phyloP scores from a whole-genome alignment of 176 grass and related monocot species.

The Musa beccarii region DNA sequence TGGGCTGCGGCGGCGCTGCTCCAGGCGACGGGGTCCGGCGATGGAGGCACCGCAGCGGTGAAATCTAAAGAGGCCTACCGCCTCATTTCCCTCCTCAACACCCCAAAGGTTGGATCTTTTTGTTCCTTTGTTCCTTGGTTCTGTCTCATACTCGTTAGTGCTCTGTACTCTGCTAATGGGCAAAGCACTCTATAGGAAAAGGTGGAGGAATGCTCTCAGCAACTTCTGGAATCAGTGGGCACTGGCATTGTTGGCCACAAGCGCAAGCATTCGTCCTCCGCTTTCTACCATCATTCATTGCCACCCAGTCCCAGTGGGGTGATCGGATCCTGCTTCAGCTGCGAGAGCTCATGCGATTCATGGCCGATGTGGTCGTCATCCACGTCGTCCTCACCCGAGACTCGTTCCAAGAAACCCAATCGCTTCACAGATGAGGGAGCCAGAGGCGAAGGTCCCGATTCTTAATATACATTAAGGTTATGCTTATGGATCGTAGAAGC shows the following conservation, averaged over 20 bases:
- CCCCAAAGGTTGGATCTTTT: conserved; percentile 38
- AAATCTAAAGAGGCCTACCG: conserved; percentile 15
- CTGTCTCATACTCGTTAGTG: neutral
- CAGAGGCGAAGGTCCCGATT: neutral
- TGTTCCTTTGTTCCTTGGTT: neutral
- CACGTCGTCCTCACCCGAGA: conserved; percentile 31
- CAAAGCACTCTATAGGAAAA: conserved; percentile 33
- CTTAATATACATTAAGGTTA: neutral
- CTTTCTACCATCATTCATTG: conserved; percentile 21
- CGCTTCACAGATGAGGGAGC: neutral
- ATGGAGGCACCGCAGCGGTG: neutral
- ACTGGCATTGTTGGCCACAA: conserved; percentile 23
- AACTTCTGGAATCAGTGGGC: conserved; percentile 26
- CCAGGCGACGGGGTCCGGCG: conserved; percentile 19
- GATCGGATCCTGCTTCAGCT: conserved; percentile 57
- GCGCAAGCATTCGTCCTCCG: conserved; percentile 33
- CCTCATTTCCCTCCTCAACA: conserved; percentile 39
- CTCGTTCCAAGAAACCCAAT: neutral
- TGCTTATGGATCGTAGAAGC: neutral
- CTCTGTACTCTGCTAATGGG: neutral
- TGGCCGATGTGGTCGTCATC: conserved; percentile 9
- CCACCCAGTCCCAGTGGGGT: conserved; percentile 59
- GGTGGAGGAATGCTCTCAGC: conserved; percentile 40
- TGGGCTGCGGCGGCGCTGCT: conserved; percentile 66
- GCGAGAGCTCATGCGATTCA: conserved; percentile 47